These are phyloP conservation scores for Actinidia arguta DNA, from an alignment of 179 eudicot genomes.

Conservation along the genomic window DNA sequence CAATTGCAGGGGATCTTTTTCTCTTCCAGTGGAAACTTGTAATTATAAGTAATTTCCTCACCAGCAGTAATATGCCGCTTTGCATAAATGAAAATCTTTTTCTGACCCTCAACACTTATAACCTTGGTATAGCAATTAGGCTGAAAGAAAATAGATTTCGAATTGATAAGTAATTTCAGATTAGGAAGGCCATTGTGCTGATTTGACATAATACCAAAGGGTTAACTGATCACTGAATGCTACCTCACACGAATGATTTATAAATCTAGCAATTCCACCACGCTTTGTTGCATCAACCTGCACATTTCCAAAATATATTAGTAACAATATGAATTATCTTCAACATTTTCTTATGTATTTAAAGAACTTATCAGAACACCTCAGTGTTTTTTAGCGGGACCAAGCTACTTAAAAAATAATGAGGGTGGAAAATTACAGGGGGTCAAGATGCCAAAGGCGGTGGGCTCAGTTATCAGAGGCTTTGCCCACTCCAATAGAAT, in stretches of 20 bases:
- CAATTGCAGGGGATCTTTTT: conserved; percentile 98
- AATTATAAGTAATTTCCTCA: conserved; percentile 96
- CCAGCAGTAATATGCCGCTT: conserved; percentile 89
- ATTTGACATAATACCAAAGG: neutral
- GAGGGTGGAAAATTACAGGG: neutral
- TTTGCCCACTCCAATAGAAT: neutral
- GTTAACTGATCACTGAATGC: neutral
- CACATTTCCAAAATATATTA: conserved; percentile 20
- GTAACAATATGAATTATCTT: neutral
- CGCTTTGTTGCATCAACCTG: conserved; percentile 99
- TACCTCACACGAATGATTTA: conserved; percentile 99
- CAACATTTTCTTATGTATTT: neutral
- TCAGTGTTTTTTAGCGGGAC: neutral
- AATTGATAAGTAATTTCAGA: neutral
- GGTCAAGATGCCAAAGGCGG: conserved; percentile 5
- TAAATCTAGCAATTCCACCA: conserved; percentile 98
- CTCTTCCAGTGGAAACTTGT: conserved; percentile 98
- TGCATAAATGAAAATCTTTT: conserved; percentile 97
- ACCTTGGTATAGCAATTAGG: conserved; percentile 99
- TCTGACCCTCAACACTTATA: conserved; percentile 91
- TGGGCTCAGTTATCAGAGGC: neutral
- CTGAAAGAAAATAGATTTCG: conserved; percentile 41
- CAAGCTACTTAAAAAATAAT: neutral
- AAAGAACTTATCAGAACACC: neutral
- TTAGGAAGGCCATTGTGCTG: conserved; percentile 1